phyloP scores from a whole-genome alignment of 805 yeast species.

The Hanseniaspora meyeri region DNA sequence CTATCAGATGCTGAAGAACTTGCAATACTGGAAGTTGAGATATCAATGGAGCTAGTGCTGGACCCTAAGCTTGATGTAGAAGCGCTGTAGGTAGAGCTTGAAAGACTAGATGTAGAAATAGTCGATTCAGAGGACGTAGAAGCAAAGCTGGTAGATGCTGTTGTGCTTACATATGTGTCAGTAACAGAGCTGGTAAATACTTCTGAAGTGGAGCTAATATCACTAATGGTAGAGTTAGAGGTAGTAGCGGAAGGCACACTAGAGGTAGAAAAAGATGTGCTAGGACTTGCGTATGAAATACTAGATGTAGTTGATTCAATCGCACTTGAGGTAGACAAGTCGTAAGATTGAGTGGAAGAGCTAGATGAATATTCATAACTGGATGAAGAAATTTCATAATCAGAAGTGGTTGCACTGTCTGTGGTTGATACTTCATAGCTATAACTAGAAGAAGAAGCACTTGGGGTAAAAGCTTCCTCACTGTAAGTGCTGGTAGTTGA shows the following conservation, averaged over 20 bases:
- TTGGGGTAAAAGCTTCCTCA: neutral
- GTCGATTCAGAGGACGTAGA: too few relatives aligned
- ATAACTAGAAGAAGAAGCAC: neutral
- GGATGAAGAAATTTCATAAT: neutral
- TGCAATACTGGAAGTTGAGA: too few relatives aligned
- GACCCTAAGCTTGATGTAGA: too few relatives aligned
- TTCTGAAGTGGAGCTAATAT: too few relatives aligned
- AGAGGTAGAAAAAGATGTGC: neutral
- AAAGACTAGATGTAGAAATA: too few relatives aligned
- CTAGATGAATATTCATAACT: neutral
- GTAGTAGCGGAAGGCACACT: neutral
- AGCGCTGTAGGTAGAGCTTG: too few relatives aligned
- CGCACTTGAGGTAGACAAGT: constrained; percentile 15
- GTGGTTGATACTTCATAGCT: neutral
- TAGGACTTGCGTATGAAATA: neutral
- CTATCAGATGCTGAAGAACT: too few relatives aligned
- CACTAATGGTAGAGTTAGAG: constrained; percentile 6
- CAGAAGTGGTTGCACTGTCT: neutral
- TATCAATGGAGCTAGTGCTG: too few relatives aligned
- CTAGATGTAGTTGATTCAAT: constrained; percentile 13
- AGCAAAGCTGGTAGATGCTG: too few relatives aligned
- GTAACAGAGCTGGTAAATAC: too few relatives aligned
- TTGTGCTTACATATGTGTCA: too few relatives aligned
- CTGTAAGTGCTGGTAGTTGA: neutral
- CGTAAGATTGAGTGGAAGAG: neutral